Evolutionary conservation across 1,284 basidiomycete genomes (phyloP), one percentile per base, ranked within the genome.

Genomic region (Ceratobasidium papillatum): DNA sequence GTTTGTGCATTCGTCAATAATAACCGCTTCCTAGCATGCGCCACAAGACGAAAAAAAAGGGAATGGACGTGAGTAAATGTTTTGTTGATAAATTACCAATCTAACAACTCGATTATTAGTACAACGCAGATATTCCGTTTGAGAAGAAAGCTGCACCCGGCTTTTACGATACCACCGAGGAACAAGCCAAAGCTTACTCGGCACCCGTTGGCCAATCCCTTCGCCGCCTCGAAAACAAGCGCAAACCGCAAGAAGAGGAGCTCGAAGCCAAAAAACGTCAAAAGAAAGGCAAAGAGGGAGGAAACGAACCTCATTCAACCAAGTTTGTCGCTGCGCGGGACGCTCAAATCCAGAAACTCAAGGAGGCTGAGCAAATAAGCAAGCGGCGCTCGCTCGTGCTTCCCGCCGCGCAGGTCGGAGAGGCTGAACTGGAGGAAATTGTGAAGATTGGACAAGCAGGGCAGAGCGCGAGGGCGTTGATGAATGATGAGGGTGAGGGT

Each of bases 51-150:
- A 99, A 99, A 85, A 93, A 93, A 84, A 96, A 94, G 82, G 95
- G 94, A 75, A 98, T 99, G 95, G 97, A 99, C 82, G 94, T 94
- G 81, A 79, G 92, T 86, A 7, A 43, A 34, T 47, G 22, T 59
- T 30, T 36, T 9, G 27, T 47, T 62, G 8, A 71, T 66, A 9
- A 38, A 73, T 75, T 36, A 7, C 27, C 17, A 27, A 7, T 68
- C 69, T 74, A 56, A 77, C 71, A 3, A 25, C 12, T 32, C 56
- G 2, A 11, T 32, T 17, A 8, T 30, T 58, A 95, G 91, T 99
- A 99, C 85, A 99, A 98, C 80, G 91, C 95, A 75, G 98, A 99
- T 81, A 98, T 99, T 79, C 98, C 98, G 0, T 99, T 99, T 80
- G 97, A 99, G 84, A 98, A 99, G 86, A 94, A 95, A 81, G 89